These are phyloP conservation scores for Evansstolkia leycettana DNA, from an alignment of 495 filamentous ascomycete genomes.

Conservation along the genomic window DNA sequence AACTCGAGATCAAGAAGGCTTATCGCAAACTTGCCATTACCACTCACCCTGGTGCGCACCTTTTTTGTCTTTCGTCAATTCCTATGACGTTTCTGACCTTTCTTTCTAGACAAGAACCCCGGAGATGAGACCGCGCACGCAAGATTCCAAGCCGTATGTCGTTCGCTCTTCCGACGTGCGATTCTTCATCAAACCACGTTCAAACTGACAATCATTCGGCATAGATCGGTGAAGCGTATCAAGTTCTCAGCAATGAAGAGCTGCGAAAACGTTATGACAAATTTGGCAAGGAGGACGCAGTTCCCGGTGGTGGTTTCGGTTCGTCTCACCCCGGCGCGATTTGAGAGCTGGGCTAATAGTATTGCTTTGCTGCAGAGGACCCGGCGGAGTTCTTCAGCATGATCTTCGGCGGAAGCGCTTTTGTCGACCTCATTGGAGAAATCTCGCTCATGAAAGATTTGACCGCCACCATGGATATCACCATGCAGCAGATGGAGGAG, in stretches of 20 bases:
- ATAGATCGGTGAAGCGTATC: constrained; percentile 91
- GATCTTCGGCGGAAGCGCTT: constrained; percentile 96
- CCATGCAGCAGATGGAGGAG: constrained; percentile 58
- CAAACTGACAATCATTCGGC: not conserved
- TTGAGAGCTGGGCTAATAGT: not conserved
- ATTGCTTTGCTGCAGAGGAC: constrained; percentile 55
- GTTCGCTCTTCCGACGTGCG: no score
- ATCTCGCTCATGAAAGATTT: constrained; percentile 88
- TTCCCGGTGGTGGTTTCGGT: constrained; percentile 84
- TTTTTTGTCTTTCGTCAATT: not conserved
- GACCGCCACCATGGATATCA: constrained; percentile 84
- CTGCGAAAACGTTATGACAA: constrained; percentile 90
- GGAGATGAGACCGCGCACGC: constrained; percentile 88
- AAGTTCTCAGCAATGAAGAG: constrained; percentile 81
- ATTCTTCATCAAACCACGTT: no score
- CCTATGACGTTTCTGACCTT: constrained; percentile 1
- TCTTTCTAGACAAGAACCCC: constrained; percentile 79
- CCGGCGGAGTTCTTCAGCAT: constrained; percentile 96
- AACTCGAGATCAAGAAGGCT: constrained; percentile 99
- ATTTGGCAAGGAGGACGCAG: constrained; percentile 84
- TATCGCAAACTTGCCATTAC: constrained; percentile 90
- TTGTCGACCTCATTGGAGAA: constrained; percentile 82
- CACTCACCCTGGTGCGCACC: constrained; percentile 48
- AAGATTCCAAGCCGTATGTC: constrained; percentile 70
- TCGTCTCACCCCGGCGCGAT: no score